Evolutionary conservation across 2,329 filamentous ascomycete genomes (phyloP).

Genomic region (Drechslerella dactyloides): DNA sequence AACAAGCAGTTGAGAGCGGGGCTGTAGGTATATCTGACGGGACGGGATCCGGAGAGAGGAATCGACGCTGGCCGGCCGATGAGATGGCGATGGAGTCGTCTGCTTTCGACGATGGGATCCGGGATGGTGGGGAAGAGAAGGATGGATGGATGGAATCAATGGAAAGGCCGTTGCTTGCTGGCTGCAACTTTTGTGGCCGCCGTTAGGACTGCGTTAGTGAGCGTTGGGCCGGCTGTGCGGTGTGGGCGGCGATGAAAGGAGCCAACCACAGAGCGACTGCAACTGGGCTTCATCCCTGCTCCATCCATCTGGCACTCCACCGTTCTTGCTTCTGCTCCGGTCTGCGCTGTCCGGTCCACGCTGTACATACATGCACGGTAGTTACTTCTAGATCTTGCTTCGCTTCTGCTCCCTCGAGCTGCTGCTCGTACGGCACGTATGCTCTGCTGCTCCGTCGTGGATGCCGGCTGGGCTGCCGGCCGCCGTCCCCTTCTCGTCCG

Average conservation of each 20-base stretch:
- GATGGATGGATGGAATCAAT: background rate
- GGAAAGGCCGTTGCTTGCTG: background rate
- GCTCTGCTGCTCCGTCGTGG: too few relatives aligned
- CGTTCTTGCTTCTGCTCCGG: too few relatives aligned
- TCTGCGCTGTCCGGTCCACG: too few relatives aligned
- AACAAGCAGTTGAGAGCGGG: background rate
- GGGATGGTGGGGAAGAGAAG: background rate
- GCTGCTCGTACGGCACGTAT: too few relatives aligned
- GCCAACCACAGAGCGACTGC: background rate
- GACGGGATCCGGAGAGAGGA: background rate
- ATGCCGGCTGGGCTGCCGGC: too few relatives aligned
- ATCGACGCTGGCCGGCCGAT: background rate
- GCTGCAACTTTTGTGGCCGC: background rate
- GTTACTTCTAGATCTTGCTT: background rate
- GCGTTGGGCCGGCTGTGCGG: background rate
- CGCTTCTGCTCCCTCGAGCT: background rate
- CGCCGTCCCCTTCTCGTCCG: too few relatives aligned
- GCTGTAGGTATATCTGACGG: background rate
- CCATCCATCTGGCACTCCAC: too few relatives aligned
- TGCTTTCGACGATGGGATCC: conserved; percentile 2
- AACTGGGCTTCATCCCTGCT: background rate
- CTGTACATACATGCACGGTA: too few relatives aligned
- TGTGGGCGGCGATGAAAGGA: background rate
- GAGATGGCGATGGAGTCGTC: background rate
- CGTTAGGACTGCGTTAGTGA: background rate